Evolutionary conservation across 495 filamentous ascomycete genomes (phyloP).

Genomic region (Hyphodiscus hymeniophilus): DNA sequence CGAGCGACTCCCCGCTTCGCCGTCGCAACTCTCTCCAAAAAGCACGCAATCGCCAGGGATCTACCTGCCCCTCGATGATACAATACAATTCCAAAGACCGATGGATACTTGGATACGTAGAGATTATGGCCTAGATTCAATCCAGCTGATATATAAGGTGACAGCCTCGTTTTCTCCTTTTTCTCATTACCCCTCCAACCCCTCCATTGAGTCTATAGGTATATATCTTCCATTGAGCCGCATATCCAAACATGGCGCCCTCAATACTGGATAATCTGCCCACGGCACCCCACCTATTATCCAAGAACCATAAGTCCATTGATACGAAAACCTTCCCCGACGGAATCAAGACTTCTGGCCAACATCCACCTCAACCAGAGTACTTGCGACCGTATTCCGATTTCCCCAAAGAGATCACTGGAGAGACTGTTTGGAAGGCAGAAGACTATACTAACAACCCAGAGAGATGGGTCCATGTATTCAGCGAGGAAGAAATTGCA

Average conservation of each 20-base stretch:
- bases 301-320: slow-evolving; percentile 5
- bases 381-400: slow-evolving; percentile 56
- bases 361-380: slow-evolving; percentile 66
- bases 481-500: slow-evolving; percentile 54
- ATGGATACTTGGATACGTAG: background rate
- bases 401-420: slow-evolving; percentile 67
- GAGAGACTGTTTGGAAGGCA: slow-evolving; percentile 70
- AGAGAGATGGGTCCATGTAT: slow-evolving; percentile 68
- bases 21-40: no score
- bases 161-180: background rate
- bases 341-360: slow-evolving; percentile 62
- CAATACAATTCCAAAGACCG: no score
- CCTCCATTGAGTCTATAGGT: background rate
- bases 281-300: slow-evolving; percentile 6
- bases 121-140: background rate
- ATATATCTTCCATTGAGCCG: background rate
- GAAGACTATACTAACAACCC: slow-evolving; percentile 62
- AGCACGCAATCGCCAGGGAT: slow-evolving; percentile 6
- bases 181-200: background rate
- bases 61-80: background rate
- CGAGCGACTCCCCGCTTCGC: no score
- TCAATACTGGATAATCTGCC: slow-evolving; percentile 8
- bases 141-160: slow-evolving; percentile 1
- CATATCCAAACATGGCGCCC: slow-evolving; percentile 14
- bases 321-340: slow-evolving; percentile 35